Evolutionary conservation across 345 rosid species (phyloP).

Genomic region (Aquilaria malaccensis): DNA sequence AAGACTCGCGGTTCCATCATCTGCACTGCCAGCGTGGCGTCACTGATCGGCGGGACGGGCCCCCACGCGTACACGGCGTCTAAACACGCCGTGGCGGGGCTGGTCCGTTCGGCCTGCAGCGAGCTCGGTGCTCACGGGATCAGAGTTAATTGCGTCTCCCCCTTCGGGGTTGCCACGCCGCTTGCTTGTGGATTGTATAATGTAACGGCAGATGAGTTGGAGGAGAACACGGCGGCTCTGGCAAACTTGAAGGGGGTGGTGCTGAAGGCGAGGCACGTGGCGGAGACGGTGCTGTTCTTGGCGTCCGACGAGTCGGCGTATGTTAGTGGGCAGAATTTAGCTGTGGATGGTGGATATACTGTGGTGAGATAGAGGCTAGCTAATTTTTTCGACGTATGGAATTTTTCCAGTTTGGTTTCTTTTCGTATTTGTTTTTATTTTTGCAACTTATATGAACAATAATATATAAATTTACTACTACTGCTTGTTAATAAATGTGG

Average conservation of each 20-base stretch:
- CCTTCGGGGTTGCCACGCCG: constrained; percentile 83
- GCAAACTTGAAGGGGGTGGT: constrained; percentile 65
- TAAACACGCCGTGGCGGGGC: constrained; percentile 73
- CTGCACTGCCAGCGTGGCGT: constrained; percentile 66
- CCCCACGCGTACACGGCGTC: constrained; percentile 77
- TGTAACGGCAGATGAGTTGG: constrained; percentile 39
- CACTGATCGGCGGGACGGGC: constrained; percentile 51
- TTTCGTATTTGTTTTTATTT: neutral
- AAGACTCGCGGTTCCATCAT: constrained; percentile 69
- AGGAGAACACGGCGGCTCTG: constrained; percentile 26
- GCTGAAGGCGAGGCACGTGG: constrained; percentile 66
- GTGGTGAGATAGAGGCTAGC: constrained; percentile 35
- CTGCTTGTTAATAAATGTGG: neutral
- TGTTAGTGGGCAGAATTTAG: constrained; percentile 81
- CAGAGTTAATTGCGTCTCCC: constrained; percentile 78
- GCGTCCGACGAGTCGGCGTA: constrained; percentile 85
- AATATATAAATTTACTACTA: constrained; percentile 13
- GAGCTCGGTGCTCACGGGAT: constrained; percentile 82
- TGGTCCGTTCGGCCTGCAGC: constrained; percentile 59
- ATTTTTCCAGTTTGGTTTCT: neutral
- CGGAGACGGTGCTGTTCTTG: constrained; percentile 78
- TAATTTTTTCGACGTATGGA: neutral
- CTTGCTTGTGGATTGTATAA: constrained; percentile 49
- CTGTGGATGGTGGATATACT: constrained; percentile 77
- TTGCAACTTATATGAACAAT: constrained; percentile 7